Percentiles rank a stretch among this genome's conserved stretches.
phyloP scores from a whole-genome alignment of 805 yeast species.

The Martiniozyma abietophila region DNA sequence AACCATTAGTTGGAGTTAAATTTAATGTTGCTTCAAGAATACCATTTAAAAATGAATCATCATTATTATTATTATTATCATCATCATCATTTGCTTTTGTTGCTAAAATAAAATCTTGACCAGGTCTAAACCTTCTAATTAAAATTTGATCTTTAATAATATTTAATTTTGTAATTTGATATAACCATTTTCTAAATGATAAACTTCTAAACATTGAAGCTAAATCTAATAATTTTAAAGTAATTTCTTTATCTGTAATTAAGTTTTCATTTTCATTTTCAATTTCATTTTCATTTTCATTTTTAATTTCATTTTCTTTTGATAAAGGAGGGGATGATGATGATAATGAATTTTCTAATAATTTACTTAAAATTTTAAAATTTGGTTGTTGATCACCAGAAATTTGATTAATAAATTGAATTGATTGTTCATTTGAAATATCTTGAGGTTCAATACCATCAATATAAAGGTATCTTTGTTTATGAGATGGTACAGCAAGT shows the following conservation, averaged over 20 bases:
- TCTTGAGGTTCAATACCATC: slow-evolving; percentile 46
- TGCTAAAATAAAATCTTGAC: slow-evolving; percentile 87
- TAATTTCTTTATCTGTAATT: slow-evolving; percentile 12
- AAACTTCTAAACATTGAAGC: slow-evolving; percentile 50
- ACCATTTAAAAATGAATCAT: slow-evolving; percentile 31
- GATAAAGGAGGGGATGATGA: no score
- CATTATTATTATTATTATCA: not conserved
- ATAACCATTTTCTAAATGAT: slow-evolving; percentile 64
- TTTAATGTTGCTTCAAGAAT: slow-evolving; percentile 72
- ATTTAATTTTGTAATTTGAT: slow-evolving; percentile 48
- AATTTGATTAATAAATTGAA: slow-evolving; percentile 22
- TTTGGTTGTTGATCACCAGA: slow-evolving; percentile 45
- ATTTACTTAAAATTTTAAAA: slow-evolving; percentile 28
- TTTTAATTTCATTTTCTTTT: slow-evolving; percentile 12
- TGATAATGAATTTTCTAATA: no score
- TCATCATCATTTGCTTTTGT: slow-evolving; percentile 36
- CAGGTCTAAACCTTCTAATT: slow-evolving; percentile 87
- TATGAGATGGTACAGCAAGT: slow-evolving; percentile 87
- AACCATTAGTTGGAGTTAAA: slow-evolving; percentile 72
- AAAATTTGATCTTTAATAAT: slow-evolving; percentile 60
- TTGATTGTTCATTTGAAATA: slow-evolving; percentile 26
- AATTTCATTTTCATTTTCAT: slow-evolving; percentile 3
- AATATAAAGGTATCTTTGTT: slow-evolving; percentile 75
- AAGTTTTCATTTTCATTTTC: slow-evolving; percentile 14
- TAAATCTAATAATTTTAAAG: slow-evolving; percentile 39